phyloP scores from a whole-genome alignment of 2,329 filamentous ascomycete species.

The Rhynchosporium secalis region DNA sequence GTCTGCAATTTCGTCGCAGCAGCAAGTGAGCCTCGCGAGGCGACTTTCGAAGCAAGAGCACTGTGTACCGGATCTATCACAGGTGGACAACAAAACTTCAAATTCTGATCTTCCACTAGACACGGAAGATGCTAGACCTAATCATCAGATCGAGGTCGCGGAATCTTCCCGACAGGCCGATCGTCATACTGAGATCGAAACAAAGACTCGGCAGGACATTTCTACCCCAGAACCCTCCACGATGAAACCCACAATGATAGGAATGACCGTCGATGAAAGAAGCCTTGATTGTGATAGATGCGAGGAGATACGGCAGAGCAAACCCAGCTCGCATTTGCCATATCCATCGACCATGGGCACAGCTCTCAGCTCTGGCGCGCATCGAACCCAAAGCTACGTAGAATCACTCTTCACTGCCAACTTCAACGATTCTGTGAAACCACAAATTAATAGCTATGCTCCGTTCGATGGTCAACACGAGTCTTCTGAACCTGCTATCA shows the following conservation, averaged over 20 bases:
- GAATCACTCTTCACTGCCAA: not conserved
- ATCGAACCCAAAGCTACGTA: not conserved
- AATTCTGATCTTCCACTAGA: no score
- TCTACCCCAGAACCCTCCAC: not conserved
- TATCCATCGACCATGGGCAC: not conserved
- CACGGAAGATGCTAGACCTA: not conserved
- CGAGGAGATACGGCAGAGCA: conserved; percentile 7
- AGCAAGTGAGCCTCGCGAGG: not conserved
- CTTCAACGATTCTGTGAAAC: not conserved
- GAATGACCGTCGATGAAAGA: not conserved
- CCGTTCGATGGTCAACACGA: conserved; percentile 8
- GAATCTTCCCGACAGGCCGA: not conserved
- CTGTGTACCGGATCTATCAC: no score
- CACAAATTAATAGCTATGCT: conserved; percentile 6
- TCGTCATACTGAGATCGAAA: not conserved
- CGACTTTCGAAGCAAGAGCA: no score
- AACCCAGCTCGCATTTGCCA: not conserved
- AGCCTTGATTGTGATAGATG: conserved; percentile 7
- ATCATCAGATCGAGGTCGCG: not conserved
- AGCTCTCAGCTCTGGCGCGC: not conserved
- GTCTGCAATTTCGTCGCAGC: not conserved
- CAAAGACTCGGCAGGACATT: not conserved
- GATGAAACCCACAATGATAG: not conserved
- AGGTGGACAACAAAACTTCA: no score
- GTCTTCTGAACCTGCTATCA: conserved; percentile 1